phyloP scores from a whole-genome alignment of 768 basidiomycete species.

The Boletus patriciae region DNA sequence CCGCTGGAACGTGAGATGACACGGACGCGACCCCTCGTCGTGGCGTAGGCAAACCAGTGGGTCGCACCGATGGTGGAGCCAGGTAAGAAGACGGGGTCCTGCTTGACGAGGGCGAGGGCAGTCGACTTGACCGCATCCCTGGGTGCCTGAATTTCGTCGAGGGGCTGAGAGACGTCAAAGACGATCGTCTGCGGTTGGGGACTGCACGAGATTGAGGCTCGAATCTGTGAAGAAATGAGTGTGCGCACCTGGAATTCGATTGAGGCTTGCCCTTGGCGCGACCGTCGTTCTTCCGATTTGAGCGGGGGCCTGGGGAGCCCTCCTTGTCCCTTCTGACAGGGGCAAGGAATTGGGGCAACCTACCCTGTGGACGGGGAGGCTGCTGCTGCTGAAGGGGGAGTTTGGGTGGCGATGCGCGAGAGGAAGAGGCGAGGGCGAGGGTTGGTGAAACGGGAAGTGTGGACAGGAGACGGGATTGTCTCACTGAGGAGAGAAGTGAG shows the following conservation, averaged over 20 bases:
- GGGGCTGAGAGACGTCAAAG: slow-evolving; percentile 72
- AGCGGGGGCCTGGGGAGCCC: slow-evolving; percentile 63
- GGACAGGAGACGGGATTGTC: slow-evolving; percentile 39
- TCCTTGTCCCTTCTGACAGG: slow-evolving; percentile 61
- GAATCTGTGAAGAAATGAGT: background rate
- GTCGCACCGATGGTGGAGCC: slow-evolving; percentile 89
- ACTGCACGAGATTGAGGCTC: slow-evolving; percentile 34
- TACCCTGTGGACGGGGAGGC: slow-evolving; percentile 43
- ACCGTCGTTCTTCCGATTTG: slow-evolving; percentile 38
- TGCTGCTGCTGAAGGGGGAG: slow-evolving; percentile 45
- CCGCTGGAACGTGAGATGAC: slow-evolving; percentile 88
- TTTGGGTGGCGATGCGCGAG: slow-evolving; percentile 68
- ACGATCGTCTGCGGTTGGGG: slow-evolving; percentile 66
- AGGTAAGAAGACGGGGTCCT: slow-evolving; percentile 79
- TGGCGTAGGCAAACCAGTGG: slow-evolving; percentile 90
- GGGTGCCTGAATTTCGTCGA: slow-evolving; percentile 74
- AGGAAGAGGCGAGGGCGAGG: slow-evolving; percentile 50
- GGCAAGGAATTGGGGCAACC: slow-evolving; percentile 48
- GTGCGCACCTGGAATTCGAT: slow-evolving; percentile 56
- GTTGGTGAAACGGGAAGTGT: slow-evolving; percentile 66
- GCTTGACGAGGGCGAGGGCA: slow-evolving; percentile 84
- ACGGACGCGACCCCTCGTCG: slow-evolving; percentile 88
- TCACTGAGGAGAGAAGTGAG: too few relatives aligned
- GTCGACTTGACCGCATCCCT: slow-evolving; percentile 83
- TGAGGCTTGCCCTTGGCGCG: slow-evolving; percentile 48